phyloP scores from a whole-genome alignment of 148 eudicot species.

The Salicornia ramosissima region DNA sequence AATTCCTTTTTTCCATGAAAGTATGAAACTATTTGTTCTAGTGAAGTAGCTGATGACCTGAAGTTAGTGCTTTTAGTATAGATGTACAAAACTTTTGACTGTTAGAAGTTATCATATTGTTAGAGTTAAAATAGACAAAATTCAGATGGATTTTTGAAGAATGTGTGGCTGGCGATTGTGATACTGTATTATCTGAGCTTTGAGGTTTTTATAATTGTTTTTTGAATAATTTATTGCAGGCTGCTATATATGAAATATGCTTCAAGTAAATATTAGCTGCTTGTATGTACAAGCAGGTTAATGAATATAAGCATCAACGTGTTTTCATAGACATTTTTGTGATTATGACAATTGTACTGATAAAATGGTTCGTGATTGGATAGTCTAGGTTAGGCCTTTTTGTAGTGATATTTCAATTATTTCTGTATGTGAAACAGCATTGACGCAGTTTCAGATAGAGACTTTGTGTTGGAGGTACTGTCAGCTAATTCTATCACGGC shows the following conservation, averaged over 20 bases:
- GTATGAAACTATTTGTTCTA: not conserved
- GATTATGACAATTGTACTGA: too few species aligned
- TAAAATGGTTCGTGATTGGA: too few species aligned
- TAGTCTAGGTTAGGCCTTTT: too few species aligned
- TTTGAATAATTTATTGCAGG: not conserved
- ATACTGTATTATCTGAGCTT: not conserved
- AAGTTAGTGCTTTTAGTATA: not conserved
- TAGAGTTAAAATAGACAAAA: not conserved
- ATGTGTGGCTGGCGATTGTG: not conserved
- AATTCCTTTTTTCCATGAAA: not conserved
- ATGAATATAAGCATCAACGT: not conserved
- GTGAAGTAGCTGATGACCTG: not conserved
- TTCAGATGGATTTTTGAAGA: not conserved
- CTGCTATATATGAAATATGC: not conserved
- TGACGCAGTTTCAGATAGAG: constrained; percentile 98
- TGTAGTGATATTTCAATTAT: not conserved
- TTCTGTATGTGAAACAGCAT: constrained; percentile 55
- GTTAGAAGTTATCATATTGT: not conserved
- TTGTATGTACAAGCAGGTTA: not conserved
- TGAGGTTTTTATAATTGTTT: not conserved
- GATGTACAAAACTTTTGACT: not conserved
- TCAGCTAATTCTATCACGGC: constrained; percentile 91
- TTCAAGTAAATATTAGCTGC: not conserved
- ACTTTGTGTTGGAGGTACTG: constrained; percentile 92
- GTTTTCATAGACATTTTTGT: not conserved